phyloP scores from a whole-genome alignment of 257 asterid species.

The Solanum rostratum region DNA sequence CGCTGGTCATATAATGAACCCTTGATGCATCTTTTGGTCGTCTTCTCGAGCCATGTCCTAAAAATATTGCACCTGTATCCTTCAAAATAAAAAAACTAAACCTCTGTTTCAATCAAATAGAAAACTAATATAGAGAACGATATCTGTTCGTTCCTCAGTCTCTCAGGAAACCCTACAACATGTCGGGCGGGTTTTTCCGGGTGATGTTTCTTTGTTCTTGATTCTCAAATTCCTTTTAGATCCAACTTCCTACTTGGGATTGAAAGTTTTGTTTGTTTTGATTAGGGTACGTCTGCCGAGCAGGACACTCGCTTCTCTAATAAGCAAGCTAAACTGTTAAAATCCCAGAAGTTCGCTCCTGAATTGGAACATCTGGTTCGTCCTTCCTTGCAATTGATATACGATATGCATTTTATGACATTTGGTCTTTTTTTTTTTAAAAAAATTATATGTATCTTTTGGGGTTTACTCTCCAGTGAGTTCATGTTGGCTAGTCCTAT shows the following conservation, averaged over 20 bases:
- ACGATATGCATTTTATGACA: not conserved
- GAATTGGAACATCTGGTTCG: constrained; percentile 90
- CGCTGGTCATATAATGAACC: not conserved
- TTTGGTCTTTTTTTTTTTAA: not conserved
- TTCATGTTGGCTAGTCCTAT: not conserved
- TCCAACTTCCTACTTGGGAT: not conserved
- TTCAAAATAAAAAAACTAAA: not conserved
- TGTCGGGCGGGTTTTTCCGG: constrained; percentile 97
- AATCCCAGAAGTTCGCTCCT: constrained; percentile 91
- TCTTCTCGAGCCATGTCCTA: not conserved
- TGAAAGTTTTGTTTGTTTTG: not conserved
- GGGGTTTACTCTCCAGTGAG: not conserved
- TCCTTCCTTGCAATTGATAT: not conserved
- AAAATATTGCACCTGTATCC: not conserved
- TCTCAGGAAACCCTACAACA: constrained; percentile 53
- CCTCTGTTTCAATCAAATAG: not conserved
- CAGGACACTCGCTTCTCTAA: constrained; percentile 99
- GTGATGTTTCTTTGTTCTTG: constrained; percentile 19
- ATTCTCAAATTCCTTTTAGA: not conserved
- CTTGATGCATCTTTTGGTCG: not conserved
- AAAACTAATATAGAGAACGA: not conserved
- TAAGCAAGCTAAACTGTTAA: constrained; percentile 89
- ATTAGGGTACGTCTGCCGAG: constrained; percentile 94
- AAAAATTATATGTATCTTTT: no score
- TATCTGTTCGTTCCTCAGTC: not conserved